These are phyloP conservation scores for Coemansia asiatica DNA, from an alignment of 192 early-diverging fungal genomes.

Conservation along the genomic window DNA sequence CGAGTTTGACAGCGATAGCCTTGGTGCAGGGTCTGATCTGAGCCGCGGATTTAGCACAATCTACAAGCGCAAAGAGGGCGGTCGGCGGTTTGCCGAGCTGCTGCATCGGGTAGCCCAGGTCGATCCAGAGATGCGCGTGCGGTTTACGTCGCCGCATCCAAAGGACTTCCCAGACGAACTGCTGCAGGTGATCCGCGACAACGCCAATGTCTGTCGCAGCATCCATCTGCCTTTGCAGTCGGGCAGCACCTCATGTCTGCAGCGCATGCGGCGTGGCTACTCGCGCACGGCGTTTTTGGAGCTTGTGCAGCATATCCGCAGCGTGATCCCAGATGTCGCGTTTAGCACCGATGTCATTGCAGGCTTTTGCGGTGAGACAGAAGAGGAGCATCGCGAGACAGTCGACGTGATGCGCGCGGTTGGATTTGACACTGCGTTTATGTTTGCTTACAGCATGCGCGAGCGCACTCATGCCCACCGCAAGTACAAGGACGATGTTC, in stretches of 20 bases:
- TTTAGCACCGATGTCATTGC: constrained; percentile 76
- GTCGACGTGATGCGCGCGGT: constrained; percentile 66
- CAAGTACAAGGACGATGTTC: constrained; percentile 65
- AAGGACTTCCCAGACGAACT: constrained; percentile 78
- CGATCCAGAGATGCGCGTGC: constrained; percentile 74
- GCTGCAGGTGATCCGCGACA: constrained; percentile 65
- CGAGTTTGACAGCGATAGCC: constrained; percentile 32
- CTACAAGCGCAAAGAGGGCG: constrained; percentile 73
- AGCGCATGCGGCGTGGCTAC: constrained; percentile 77
- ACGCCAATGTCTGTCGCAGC: constrained; percentile 69
- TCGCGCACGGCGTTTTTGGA: constrained; percentile 68
- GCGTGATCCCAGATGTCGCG: constrained; percentile 67
- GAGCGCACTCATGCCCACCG: constrained; percentile 75
- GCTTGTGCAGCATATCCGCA: constrained; percentile 65
- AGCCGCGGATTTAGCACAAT: constrained; percentile 73
- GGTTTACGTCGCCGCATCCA: constrained; percentile 78
- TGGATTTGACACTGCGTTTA: constrained; percentile 72
- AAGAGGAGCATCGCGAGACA: constrained; percentile 69
- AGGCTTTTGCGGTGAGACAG: constrained; percentile 79
- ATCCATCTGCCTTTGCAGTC: constrained; percentile 76
- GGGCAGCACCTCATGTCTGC: constrained; percentile 63
- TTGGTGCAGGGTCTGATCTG: constrained; percentile 49
- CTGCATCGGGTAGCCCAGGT: constrained; percentile 66
- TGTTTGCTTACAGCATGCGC: constrained; percentile 80
- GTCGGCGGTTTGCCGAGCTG: constrained; percentile 72